Percentiles rank a stretch among this genome's conserved stretches.
phyloP scores from a whole-genome alignment of 345 rosid species.

The Iberis pinnata region DNA sequence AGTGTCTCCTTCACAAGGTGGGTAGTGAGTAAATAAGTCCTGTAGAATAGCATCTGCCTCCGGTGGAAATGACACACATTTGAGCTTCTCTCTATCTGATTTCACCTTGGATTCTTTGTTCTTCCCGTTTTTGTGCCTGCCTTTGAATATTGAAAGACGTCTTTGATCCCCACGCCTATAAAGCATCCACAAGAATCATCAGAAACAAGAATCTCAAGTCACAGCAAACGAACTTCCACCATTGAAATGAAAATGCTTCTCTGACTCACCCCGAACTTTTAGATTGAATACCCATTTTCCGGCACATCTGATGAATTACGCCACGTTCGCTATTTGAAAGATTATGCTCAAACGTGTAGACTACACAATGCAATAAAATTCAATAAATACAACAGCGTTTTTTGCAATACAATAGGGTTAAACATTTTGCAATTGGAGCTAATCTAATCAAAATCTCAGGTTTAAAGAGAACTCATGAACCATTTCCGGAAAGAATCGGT shows the following conservation, averaged over 20 bases:
- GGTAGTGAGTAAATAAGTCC: constrained; percentile 60
- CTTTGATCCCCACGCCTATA: constrained; percentile 58
- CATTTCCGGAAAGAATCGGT: neutral
- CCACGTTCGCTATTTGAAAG: constrained; percentile 59
- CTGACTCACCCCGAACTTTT: constrained; percentile 90
- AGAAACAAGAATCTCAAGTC: constrained; percentile 4
- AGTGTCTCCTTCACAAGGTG: constrained; percentile 59
- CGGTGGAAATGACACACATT: constrained; percentile 44
- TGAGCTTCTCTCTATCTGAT: constrained; percentile 11
- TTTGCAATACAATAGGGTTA: too few relatives aligned
- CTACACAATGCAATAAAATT: constrained; percentile 40
- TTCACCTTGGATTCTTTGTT: constrained; percentile 12
- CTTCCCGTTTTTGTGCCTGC: neutral
- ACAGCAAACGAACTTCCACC: neutral
- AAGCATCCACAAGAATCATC: constrained; percentile 19
- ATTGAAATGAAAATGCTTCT: too few relatives aligned
- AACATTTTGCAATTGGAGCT: constrained; percentile 17
- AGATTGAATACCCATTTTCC: constrained; percentile 62
- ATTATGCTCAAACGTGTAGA: constrained; percentile 41
- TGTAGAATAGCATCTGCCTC: constrained; percentile 50
- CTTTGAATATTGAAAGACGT: constrained; percentile 46
- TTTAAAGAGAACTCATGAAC: too few relatives aligned
- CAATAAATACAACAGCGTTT: constrained; percentile 12
- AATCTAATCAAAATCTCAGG: constrained; percentile 9
- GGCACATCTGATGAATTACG: constrained; percentile 53